Percentiles rank a stretch among this genome's conserved stretches.
Conservation (phyloP, 2,329 filamentous ascomycete genomes). For the Botryotinia convoluta region DNA sequence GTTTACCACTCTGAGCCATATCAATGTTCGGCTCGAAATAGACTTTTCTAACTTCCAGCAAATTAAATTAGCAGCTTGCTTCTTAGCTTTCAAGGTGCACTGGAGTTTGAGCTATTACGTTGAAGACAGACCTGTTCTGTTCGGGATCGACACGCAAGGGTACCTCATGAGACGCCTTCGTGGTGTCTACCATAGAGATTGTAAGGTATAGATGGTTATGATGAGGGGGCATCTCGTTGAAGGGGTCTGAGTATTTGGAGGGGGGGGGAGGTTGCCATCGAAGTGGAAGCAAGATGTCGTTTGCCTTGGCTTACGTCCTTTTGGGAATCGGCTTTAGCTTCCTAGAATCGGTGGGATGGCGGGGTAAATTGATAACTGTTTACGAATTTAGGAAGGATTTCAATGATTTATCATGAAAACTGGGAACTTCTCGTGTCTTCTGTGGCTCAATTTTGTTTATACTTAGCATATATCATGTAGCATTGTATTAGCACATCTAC, state of each 20-base stretch:
- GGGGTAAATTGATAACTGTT: background rate
- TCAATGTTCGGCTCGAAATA: background rate
- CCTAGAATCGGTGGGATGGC: no score
- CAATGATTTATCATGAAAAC: background rate
- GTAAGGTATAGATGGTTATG: background rate
- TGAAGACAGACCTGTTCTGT: background rate
- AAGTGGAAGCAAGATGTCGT: background rate
- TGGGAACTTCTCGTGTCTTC: background rate
- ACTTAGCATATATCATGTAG: background rate
- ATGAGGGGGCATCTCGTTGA: no score
- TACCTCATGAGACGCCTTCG: slow-evolving; percentile 1
- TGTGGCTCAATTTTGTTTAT: background rate
- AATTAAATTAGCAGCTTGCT: slow-evolving; percentile 6
- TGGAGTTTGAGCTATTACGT: background rate
- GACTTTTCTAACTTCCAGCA: slow-evolving; percentile 9
- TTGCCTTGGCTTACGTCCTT: background rate
- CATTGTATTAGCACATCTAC: background rate
- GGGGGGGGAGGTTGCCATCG: background rate
- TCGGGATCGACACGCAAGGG: background rate
- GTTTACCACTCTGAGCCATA: background rate
- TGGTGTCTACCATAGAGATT: slow-evolving; percentile 1
- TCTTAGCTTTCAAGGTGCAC: background rate
- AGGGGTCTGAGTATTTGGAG: no score
- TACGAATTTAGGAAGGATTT: background rate
- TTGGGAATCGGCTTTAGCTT: background rate